A percentile compares a stretch with the other conserved stretches of the same genome.
Conservation (phyloP, 495 filamentous ascomycete species). For the Chaetomium fimeti region DNA sequence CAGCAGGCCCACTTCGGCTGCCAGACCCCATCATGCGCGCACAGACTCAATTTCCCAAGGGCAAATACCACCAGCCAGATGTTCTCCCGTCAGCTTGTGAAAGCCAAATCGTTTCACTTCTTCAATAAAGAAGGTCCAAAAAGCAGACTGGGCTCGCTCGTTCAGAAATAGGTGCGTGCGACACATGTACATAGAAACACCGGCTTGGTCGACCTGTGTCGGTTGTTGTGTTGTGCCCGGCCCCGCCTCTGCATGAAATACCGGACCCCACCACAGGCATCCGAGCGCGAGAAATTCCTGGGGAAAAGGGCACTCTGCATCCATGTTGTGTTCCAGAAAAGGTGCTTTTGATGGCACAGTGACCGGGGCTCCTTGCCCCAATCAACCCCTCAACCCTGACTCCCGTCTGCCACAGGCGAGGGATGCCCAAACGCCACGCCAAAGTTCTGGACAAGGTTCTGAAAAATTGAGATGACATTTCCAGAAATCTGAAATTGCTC, state of each 20-base stretch:
- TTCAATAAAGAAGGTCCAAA: too few relatives aligned
- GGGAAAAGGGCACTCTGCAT: conserved; percentile 9
- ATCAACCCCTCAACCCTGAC: not conserved
- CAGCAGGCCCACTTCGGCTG: not conserved
- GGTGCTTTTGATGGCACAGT: conserved; percentile 17
- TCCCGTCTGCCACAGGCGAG: too few relatives aligned
- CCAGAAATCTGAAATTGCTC: not conserved
- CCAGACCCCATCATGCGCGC: not conserved
- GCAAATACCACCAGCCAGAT: too few relatives aligned
- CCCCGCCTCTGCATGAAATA: not conserved
- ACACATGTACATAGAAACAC: too few relatives aligned
- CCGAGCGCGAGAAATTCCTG: conserved; percentile 14
- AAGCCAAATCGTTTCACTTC: too few relatives aligned
- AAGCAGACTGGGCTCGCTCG: too few relatives aligned
- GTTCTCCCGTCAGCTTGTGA: too few relatives aligned
- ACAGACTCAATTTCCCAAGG: conserved; percentile 7
- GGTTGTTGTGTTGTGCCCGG: too few relatives aligned
- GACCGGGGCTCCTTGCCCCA: not conserved
- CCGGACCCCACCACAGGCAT: not conserved
- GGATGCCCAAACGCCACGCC: not conserved
- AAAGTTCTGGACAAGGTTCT: not conserved
- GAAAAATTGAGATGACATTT: not conserved
- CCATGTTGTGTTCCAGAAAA: conserved; percentile 20
- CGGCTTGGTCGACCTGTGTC: too few relatives aligned
- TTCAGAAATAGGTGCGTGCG: too few relatives aligned